Evolutionary conservation across 2,329 filamentous ascomycete genomes (phyloP).

Genomic region (Fusarium miscanthi): DNA sequence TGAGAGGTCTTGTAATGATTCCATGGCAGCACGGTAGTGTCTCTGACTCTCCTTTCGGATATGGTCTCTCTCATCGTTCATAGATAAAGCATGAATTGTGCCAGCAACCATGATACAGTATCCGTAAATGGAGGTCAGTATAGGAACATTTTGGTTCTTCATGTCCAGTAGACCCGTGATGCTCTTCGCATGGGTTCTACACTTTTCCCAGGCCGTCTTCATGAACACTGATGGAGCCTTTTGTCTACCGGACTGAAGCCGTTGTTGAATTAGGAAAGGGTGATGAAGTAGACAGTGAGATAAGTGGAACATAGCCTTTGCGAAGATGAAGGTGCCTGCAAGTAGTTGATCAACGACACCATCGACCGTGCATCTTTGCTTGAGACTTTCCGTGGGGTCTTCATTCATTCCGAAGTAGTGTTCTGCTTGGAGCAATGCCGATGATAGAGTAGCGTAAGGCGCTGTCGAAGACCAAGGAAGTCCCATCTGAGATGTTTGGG

Average conservation of each 20-base stretch:
- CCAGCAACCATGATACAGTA: constrained; percentile 24
- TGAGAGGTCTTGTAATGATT: constrained; percentile 1
- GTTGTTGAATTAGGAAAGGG: constrained; percentile 7
- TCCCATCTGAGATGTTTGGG: not conserved
- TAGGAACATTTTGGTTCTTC: constrained; percentile 11
- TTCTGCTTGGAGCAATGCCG: not conserved
- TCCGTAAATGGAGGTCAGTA: constrained; percentile 15
- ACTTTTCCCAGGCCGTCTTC: constrained; percentile 17
- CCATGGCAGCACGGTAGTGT: not conserved
- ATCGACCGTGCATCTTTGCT: not conserved
- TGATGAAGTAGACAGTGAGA: constrained; percentile 21
- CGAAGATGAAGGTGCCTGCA: constrained; percentile 14
- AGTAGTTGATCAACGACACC: constrained; percentile 1
- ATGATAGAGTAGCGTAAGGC: constrained; percentile 1
- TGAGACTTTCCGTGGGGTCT: not conserved
- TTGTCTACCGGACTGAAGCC: constrained; percentile 3
- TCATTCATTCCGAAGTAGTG: constrained; percentile 16
- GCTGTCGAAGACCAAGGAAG: constrained; percentile 6
- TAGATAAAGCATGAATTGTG: constrained; percentile 15
- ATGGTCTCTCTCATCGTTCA: constrained; percentile 12
- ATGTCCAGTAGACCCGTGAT: constrained; percentile 1
- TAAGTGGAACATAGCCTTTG: constrained; percentile 16
- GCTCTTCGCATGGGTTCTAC: not conserved
- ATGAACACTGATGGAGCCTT: constrained; percentile 11
- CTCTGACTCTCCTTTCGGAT: not conserved